phyloP scores from a whole-genome alignment of 2,329 filamentous ascomycete species.

The Penicillium capsulatum region DNA sequence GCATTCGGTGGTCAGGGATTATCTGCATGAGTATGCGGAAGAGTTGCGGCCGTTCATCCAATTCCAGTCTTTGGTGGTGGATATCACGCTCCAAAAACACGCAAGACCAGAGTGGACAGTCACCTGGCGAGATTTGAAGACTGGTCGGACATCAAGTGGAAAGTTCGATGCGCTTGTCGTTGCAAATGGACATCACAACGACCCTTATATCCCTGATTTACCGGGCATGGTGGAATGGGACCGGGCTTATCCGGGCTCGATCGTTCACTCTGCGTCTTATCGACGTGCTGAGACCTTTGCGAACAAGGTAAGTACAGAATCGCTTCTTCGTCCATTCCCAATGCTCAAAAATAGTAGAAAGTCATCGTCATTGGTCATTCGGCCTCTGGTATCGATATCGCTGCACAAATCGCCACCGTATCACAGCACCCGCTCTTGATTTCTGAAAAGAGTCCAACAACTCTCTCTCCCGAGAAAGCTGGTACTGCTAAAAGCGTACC shows the following conservation, averaged over 20 bases:
- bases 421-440: conserved; percentile 10
- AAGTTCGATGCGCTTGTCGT: conserved; percentile 9
- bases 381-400: conserved; percentile 13
- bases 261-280: conserved; percentile 9
- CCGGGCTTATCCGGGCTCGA: conserved; percentile 2
- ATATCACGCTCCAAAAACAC: background rate
- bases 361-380: conserved; percentile 13
- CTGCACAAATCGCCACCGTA: conserved; percentile 5
- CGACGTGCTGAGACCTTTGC: conserved; percentile 4
- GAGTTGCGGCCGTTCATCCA: conserved; percentile 4
- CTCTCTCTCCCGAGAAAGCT: conserved; percentile 2
- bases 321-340: background rate
- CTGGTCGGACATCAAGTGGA: background rate
- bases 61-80: conserved; percentile 4
- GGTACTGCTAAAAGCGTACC: conserved; percentile 1
- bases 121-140: conserved; percentile 6
- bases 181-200: conserved; percentile 13
- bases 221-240: conserved; percentile 6
- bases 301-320: conserved; percentile 2
- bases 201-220: conserved; percentile 7
- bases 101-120: conserved; percentile 6
- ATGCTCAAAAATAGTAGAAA: conserved; percentile 3
- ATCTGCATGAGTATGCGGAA: conserved; percentile 11
- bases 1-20: conserved; percentile 6
- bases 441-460: conserved; percentile 7